Base-by-base conservation (phyloP, 2,329 filamentous ascomycete species). In the Pseudogymnoascus sp. region DNA sequence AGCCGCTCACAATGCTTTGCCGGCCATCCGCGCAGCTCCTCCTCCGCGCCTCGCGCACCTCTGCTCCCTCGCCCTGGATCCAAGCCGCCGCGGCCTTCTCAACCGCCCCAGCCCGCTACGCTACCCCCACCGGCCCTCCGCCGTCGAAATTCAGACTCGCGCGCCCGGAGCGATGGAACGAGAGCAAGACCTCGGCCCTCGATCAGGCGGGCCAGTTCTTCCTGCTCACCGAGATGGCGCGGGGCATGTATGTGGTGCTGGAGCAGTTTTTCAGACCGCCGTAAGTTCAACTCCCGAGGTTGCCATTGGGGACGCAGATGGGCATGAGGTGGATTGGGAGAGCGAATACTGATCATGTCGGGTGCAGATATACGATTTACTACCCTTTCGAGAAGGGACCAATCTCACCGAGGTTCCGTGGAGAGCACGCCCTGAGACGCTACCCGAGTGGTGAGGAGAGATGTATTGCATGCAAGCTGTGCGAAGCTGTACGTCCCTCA, bases 321-420 rank as follows among this genome's bases (percentile, higher is more conserved):
- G 3, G 14, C 16, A 11, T 12, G 12, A 37, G 34, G 36, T 16
- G 14, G 23, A 60, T 31, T 40, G 5, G 5, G 11, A 5, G 63
- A 16, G 59, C 68, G 49, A 70, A 61, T 34, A 62, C 11, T 65
- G 46, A 53, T 53, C 8, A 3, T 40, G 38, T 37, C 31, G 36
- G 18, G 14, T 40, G 28, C 72, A 96, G 93, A 72, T 97, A 97
- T 79, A 99, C 95, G 60, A 99, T 99, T 74, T 96, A 87, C 82
- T 99, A 99, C 75, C 95, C 95, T 46, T 99, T 97, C 78, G 95
- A 99, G 77, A 99, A 99, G 83, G 95, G 95, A 59, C 95, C 95
- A 65, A 97, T 99, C 76, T 97, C 93, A 37, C 95, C 95, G 66
- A 89, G 95, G 71, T 99, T 99, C 87, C 90, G 95, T 77, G 95